Evolutionary conservation across 2,329 filamentous ascomycete species (phyloP).

Genomic region (Colletotrichum plurivorum): DNA sequence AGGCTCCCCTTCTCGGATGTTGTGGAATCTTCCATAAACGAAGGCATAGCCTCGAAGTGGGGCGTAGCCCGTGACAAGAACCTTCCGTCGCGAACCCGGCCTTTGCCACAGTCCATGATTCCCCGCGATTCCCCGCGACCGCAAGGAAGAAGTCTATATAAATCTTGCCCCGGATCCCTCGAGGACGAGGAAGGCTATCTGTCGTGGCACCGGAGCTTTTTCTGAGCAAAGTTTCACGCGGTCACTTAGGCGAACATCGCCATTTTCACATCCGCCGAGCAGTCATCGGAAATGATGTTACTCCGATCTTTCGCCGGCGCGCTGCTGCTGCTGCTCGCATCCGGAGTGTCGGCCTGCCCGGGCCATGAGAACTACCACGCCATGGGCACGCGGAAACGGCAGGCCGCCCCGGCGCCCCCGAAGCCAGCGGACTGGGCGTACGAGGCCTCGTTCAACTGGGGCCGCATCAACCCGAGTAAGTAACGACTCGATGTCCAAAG

Average conservation of each 20-base stretch:
- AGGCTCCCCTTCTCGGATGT: too few relatives aligned
- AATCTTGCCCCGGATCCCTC: not conserved
- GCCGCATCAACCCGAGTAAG: conserved; percentile 35
- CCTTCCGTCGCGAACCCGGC: not conserved
- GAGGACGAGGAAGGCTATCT: not conserved
- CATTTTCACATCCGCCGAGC: not conserved
- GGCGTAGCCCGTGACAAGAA: too few relatives aligned
- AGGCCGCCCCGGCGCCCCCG: not conserved
- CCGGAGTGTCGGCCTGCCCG: conserved; percentile 18
- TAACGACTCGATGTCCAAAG: too few relatives aligned
- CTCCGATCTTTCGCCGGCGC: not conserved
- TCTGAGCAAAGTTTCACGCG: not conserved
- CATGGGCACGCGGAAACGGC: conserved; percentile 10
- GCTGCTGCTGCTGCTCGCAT: not conserved
- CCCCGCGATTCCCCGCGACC: not conserved
- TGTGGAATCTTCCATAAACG: too few relatives aligned
- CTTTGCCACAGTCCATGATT: not conserved
- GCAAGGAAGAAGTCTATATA: conserved; percentile 18
- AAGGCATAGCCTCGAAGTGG: too few relatives aligned
- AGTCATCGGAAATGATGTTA: not conserved
- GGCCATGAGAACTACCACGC: conserved; percentile 27
- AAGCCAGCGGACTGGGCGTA: conserved; percentile 35
- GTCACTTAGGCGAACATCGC: not conserved
- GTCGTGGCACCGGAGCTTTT: not conserved
- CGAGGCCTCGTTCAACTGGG: conserved; percentile 40